Evolutionary conservation across 306 rosid species (phyloP).

Genomic region (Castanospermum australe): DNA sequence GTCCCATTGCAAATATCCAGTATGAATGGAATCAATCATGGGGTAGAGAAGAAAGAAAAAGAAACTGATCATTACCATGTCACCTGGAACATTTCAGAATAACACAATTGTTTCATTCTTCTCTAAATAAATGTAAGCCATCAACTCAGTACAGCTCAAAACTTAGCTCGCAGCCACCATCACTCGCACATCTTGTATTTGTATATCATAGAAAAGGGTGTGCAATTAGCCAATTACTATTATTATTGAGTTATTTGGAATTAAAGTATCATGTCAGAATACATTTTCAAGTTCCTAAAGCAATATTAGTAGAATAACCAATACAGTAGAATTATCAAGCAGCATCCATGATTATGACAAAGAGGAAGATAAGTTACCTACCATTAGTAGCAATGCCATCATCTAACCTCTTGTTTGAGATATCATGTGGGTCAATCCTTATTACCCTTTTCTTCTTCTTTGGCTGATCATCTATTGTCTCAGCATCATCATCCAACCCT

Average conservation of each 20-base stretch:
- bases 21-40: background rate
- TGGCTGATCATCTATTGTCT: constrained; percentile 41
- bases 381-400: constrained; percentile 55
- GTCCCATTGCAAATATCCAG: background rate
- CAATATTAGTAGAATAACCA: background rate
- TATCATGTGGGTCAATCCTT: constrained; percentile 66
- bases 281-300: background rate
- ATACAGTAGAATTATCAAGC: background rate
- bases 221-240: background rate
- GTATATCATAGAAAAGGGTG: background rate
- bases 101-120: background rate
- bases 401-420: constrained; percentile 81
- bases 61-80: background rate
- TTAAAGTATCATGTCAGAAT: background rate
- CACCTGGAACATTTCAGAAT: background rate
- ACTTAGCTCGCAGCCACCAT: background rate
- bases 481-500: constrained; percentile 35
- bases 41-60: background rate
- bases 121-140: background rate
- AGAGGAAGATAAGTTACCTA: constrained; percentile 31
- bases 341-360: constrained; percentile 8
- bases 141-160: background rate
- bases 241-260: background rate
- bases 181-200: background rate
- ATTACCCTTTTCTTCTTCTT: constrained; percentile 71